Percentiles rank a stretch among this genome's conserved stretches.
These are phyloP conservation scores for Zygoascus biomembranicola DNA, from an alignment of 805 yeast genomes.

Conservation along the genomic window DNA sequence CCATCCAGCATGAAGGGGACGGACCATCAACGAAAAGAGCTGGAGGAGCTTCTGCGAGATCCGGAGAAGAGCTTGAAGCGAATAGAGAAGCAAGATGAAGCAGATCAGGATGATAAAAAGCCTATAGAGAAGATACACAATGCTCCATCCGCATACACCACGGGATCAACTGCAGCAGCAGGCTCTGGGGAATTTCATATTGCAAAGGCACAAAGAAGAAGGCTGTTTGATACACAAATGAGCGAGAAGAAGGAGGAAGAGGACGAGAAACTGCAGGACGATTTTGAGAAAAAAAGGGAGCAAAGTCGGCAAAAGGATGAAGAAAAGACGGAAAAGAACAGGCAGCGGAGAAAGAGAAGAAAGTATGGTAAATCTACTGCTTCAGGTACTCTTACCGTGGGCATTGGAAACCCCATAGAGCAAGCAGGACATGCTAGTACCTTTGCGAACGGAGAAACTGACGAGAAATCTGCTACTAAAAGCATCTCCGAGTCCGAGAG, in stretches of 20 bases:
- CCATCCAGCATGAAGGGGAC: background rate
- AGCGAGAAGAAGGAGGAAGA: slow-evolving; percentile 18
- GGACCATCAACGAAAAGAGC: slow-evolving; percentile 7
- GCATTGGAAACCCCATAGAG: background rate
- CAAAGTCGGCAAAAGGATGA: slow-evolving; percentile 16
- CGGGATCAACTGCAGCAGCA: slow-evolving; percentile 30
- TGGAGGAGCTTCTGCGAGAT: slow-evolving; percentile 13
- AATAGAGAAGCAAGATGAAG: background rate
- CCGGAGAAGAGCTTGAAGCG: slow-evolving; percentile 11
- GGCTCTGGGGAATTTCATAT: slow-evolving; percentile 33
- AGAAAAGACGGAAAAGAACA: slow-evolving; percentile 23
- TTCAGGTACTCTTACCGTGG: too few relatives aligned
- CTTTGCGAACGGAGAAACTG: background rate
- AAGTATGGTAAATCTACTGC: background rate
- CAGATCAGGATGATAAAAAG: background rate
- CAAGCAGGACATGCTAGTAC: background rate
- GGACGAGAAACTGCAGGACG: slow-evolving; percentile 17
- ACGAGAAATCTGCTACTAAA: background rate
- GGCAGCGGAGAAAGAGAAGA: slow-evolving; percentile 10
- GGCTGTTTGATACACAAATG: slow-evolving; percentile 23
- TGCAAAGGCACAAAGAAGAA: slow-evolving; percentile 27
- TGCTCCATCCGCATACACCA: slow-evolving; percentile 24
- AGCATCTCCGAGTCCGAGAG: background rate
- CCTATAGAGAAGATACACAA: slow-evolving; percentile 1
- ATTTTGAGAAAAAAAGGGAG: slow-evolving; percentile 18